These are phyloP conservation scores for Flaveria bidentis DNA, from an alignment of 129 eudicot genomes.

Conservation along the genomic window DNA sequence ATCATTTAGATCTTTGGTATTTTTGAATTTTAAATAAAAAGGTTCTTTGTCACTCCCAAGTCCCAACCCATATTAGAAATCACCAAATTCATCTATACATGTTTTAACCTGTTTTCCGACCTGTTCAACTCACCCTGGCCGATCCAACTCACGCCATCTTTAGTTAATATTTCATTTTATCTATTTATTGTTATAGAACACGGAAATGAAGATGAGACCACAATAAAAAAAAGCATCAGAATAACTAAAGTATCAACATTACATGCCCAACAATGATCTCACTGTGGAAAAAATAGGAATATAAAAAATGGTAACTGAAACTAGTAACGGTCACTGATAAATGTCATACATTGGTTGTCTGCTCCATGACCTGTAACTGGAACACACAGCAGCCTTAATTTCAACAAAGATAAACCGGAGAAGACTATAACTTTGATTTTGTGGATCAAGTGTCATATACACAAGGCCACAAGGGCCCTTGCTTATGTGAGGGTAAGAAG, in stretches of 20 bases:
- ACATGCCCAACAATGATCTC: too few relatives aligned
- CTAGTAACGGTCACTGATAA: too few relatives aligned
- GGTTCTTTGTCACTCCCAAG: neutral
- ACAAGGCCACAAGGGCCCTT: constrained; percentile 8
- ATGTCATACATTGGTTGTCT: constrained; percentile 11
- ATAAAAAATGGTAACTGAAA: too few relatives aligned
- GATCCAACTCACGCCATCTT: too few relatives aligned
- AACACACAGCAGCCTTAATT: neutral
- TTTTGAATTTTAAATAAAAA: neutral
- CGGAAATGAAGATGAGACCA: neutral
- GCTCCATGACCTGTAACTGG: constrained; percentile 28
- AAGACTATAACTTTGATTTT: neutral
- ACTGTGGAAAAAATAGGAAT: too few relatives aligned
- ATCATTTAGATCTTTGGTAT: constrained; percentile 4
- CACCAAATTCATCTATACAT: too few relatives aligned
- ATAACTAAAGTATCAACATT: neutral
- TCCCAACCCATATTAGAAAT: neutral
- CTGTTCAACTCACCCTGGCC: too few relatives aligned
- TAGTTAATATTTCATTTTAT: neutral
- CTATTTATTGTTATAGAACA: neutral
- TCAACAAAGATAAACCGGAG: constrained; percentile 14
- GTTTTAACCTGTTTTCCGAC: too few relatives aligned
- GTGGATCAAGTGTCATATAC: constrained; percentile 14
- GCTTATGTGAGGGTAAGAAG: neutral
- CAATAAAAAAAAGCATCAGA: neutral